Conservation (phyloP, 176 grass and related monocot species). For the Eleusine coracana region DNA sequence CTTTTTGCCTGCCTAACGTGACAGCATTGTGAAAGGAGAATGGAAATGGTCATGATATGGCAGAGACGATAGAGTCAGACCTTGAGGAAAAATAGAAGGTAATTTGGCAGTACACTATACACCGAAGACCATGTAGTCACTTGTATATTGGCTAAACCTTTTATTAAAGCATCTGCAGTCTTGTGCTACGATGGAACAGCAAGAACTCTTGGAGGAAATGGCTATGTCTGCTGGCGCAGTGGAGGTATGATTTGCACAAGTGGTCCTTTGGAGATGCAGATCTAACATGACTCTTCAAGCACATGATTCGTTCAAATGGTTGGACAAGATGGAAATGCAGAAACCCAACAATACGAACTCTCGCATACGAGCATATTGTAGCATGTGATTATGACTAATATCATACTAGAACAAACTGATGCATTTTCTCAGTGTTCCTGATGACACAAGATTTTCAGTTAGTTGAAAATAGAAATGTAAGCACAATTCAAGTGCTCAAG, state of each 20-base stretch:
- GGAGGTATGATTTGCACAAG: constrained; percentile 20
- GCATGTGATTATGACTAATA: constrained; percentile 3
- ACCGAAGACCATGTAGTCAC: neutral
- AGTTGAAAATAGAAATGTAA: constrained; percentile 19
- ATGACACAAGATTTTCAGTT: constrained; percentile 30
- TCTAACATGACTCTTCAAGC: neutral
- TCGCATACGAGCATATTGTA: neutral
- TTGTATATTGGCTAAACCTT: neutral
- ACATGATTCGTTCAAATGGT: neutral
- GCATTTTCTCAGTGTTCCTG: constrained; percentile 3
- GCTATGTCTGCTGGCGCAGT: constrained; percentile 46
- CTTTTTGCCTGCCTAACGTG: constrained; percentile 18
- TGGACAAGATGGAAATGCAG: constrained; percentile 25
- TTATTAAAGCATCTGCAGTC: constrained; percentile 42
- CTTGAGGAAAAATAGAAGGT: constrained; percentile 2
- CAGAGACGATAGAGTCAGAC: constrained; percentile 82
- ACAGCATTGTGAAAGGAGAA: constrained; percentile 77
- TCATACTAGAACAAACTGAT: neutral
- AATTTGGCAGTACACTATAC: constrained; percentile 19
- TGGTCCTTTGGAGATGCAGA: neutral
- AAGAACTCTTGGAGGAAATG: constrained; percentile 92
- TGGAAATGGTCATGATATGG: constrained; percentile 74
- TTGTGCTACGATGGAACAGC: constrained; percentile 80
- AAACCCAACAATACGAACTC: neutral
- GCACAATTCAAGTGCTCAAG: neutral